Conservation (phyloP, 345 rosid genomes). For the Ailanthus altissimus region DNA sequence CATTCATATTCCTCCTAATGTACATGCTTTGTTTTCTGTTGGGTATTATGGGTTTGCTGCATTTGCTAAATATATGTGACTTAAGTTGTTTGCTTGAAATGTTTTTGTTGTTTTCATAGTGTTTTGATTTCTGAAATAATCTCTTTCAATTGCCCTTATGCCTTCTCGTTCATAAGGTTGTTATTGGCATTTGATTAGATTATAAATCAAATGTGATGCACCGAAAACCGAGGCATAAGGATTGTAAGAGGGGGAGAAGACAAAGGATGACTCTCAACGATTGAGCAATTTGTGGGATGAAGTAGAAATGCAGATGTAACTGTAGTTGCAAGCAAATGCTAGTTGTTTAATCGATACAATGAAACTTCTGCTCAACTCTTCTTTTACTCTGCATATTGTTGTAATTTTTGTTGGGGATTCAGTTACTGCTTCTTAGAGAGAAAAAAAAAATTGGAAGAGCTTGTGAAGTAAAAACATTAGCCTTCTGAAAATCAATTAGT, state of each 20-base stretch:
- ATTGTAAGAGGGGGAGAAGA: neutral
- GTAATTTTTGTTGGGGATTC: neutral
- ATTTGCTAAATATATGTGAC: neutral
- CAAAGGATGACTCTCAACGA: neutral
- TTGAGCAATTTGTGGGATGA: slow-evolving; percentile 4
- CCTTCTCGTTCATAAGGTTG: neutral
- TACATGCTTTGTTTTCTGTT: neutral
- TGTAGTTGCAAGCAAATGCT: neutral
- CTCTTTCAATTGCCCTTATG: neutral
- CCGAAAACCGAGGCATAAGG: too few relatives aligned
- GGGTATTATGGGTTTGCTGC: neutral
- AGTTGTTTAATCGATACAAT: neutral
- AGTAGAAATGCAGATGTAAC: neutral
- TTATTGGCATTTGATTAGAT: neutral
- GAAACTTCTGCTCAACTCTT: neutral
- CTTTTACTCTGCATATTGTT: neutral
- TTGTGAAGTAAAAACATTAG: neutral
- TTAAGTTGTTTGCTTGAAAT: neutral
- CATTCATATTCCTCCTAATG: neutral
- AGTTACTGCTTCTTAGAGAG: neutral
- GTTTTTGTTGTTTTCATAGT: neutral
- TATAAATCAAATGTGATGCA: neutral
- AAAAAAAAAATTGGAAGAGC: neutral
- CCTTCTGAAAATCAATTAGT: neutral
- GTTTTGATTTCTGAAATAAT: neutral